phyloP scores from a whole-genome alignment of 495 filamentous ascomycete genomes.

The Aspergillus kassunensis region DNA sequence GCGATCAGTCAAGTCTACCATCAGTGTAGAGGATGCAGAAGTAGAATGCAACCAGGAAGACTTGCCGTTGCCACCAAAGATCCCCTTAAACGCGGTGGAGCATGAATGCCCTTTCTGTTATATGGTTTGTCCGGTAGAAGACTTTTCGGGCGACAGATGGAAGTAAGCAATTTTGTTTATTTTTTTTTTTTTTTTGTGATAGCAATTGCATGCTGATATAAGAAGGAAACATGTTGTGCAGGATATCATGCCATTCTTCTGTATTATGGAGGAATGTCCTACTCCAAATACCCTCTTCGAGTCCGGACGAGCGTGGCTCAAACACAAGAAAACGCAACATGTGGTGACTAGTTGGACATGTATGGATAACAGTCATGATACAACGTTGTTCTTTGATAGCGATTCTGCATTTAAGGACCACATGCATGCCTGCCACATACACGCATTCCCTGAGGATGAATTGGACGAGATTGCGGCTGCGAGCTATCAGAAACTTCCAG shows the following conservation, averaged over 20 bases:
- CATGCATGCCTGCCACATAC: background rate
- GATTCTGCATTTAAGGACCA: background rate
- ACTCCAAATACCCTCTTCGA: constrained; percentile 4
- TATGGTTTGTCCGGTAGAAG: background rate
- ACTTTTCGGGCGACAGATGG: background rate
- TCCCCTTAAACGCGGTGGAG: background rate
- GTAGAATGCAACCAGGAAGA: background rate
- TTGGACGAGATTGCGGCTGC: background rate
- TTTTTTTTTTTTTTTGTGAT: too few relatives aligned
- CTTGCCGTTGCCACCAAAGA: background rate
- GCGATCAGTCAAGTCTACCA: background rate
- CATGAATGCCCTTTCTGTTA: constrained; percentile 5
- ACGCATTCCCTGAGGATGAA: background rate
- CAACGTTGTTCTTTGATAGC: background rate
- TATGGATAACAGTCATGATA: constrained; percentile 2
- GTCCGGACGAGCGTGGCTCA: background rate
- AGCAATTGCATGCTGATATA: background rate
- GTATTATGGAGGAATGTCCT: background rate
- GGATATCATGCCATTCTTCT: constrained; percentile 7
- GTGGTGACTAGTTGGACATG: constrained; percentile 2
- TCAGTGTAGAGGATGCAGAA: background rate
- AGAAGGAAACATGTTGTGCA: background rate
- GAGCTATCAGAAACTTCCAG: constrained; percentile 2
- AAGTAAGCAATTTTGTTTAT: constrained; percentile 1
- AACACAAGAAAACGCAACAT: constrained; percentile 5